A percentile compares a stretch with the other conserved stretches of the same genome.
Evolutionary conservation across 148 eudicot genomes (phyloP).

Genomic region (Fagopyrum tataricum): DNA sequence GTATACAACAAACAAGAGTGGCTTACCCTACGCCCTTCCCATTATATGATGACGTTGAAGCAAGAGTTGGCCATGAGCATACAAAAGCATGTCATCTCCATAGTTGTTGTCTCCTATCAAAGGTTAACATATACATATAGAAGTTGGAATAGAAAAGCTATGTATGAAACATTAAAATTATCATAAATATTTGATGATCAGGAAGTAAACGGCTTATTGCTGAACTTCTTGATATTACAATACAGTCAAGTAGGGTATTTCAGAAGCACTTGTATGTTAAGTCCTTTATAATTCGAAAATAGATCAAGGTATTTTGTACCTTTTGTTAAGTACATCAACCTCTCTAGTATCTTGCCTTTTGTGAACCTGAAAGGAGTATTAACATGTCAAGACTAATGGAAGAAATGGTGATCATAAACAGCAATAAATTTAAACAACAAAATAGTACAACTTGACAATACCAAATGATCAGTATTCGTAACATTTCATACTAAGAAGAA

Average conservation of each 20-base stretch:
- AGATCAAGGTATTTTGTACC: conserved; percentile 21
- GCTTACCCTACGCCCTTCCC: conserved; percentile 89
- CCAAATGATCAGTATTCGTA: not conserved
- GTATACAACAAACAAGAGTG: conserved; percentile 1
- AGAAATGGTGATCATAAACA: not conserved
- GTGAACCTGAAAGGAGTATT: conserved; percentile 41
- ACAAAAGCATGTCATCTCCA: conserved; percentile 55
- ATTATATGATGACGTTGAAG: conserved; percentile 65
- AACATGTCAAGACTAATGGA: not conserved
- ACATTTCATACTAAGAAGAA: not conserved
- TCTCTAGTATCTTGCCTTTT: conserved; percentile 45
- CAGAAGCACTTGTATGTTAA: not conserved
- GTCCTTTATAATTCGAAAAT: not conserved
- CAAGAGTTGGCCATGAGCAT: conserved; percentile 78
- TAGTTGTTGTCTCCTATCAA: conserved; percentile 63
- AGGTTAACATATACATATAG: not conserved
- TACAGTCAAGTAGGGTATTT: not conserved
- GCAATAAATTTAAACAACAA: not conserved
- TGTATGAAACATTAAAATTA: not conserved
- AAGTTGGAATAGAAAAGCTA: not conserved
- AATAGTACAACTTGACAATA: not conserved
- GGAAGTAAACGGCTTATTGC: not conserved
- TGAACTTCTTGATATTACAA: not conserved
- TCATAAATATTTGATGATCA: not conserved
- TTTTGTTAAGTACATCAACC: conserved; percentile 59